Conservation (phyloP, 768 basidiomycete species). For the Baorangia bicolor region DNA sequence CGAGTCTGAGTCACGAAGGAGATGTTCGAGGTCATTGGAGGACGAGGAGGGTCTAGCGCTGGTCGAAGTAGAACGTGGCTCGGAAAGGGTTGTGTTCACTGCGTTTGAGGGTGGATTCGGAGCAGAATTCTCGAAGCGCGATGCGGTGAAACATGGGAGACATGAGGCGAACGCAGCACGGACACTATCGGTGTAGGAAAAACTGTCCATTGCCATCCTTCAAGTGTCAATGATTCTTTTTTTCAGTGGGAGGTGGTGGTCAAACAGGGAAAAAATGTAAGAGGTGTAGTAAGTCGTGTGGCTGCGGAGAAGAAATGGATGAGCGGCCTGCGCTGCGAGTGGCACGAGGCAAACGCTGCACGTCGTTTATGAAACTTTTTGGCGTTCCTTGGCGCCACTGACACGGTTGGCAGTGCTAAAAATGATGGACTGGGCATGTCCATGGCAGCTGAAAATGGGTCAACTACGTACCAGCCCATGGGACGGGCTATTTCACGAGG, state of each 20-base stretch:
- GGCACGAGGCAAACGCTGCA: not conserved
- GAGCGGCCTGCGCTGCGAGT: not conserved
- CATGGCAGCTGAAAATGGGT: too few species aligned
- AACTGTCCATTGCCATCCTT: constrained; percentile 37
- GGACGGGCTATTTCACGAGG: too few species aligned
- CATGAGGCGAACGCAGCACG: constrained; percentile 60
- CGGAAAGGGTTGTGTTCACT: constrained; percentile 10
- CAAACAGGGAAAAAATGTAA: not conserved
- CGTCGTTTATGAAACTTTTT: too few species aligned
- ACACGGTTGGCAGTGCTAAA: too few species aligned
- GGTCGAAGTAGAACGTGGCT: constrained; percentile 26
- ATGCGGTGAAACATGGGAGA: constrained; percentile 52
- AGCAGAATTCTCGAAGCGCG: constrained; percentile 28
- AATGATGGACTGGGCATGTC: too few species aligned
- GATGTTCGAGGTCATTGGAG: constrained; percentile 46
- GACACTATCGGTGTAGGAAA: constrained; percentile 64
- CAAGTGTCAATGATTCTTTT: not conserved
- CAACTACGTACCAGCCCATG: too few species aligned
- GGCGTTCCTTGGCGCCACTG: too few species aligned
- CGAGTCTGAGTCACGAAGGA: constrained; percentile 49
- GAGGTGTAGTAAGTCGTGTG: not conserved
- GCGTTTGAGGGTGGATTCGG: constrained; percentile 4
- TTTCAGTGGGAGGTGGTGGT: not conserved
- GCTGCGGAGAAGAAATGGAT: not conserved
- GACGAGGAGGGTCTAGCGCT: constrained; percentile 13